phyloP scores from a whole-genome alignment of 1,284 basidiomycete species.

The Tetrapyrgos nigripes region DNA sequence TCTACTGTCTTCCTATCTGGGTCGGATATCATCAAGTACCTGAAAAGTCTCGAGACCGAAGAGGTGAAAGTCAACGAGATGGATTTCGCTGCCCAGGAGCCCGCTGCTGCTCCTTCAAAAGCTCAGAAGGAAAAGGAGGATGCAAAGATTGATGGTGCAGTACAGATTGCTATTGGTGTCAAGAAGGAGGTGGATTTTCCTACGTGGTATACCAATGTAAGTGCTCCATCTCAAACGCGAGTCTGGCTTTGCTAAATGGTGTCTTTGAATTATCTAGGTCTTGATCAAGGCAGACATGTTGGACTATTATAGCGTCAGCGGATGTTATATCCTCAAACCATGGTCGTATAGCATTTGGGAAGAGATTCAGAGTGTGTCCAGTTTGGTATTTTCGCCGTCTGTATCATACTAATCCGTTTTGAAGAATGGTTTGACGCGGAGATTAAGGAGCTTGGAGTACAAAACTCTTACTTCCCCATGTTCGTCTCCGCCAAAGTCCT shows the following conservation, averaged over 20 bases:
- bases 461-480: conserved; percentile 99
- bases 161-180: conserved; percentile 92
- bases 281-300: conserved; percentile 98
- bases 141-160: conserved; percentile 84
- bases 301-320: conserved; percentile 98
- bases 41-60: conserved; percentile 72
- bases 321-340: conserved; percentile 98
- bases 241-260: not conserved
- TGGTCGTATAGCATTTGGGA: conserved; percentile 99
- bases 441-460: conserved; percentile 95
- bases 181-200: conserved; percentile 96
- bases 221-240: conserved; percentile 36
- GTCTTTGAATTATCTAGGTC: conserved; percentile 59
- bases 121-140: conserved; percentile 72
- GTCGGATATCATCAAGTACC: conserved; percentile 74
- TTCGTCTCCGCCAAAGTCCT: conserved; percentile 94
- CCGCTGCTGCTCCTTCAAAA: conserved; percentile 41
- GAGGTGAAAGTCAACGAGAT: conserved; percentile 71
- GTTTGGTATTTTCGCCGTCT: not conserved
- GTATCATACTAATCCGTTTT: not conserved
- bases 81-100: conserved; percentile 73
- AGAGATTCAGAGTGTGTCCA: conserved; percentile 80
- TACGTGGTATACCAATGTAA: conserved; percentile 92
- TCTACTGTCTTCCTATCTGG: conserved; percentile 81
- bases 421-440: conserved; percentile 89